Evolutionary conservation across 2,329 filamentous ascomycete genomes (phyloP).

Genomic region (Aaosphaeria arxii): DNA sequence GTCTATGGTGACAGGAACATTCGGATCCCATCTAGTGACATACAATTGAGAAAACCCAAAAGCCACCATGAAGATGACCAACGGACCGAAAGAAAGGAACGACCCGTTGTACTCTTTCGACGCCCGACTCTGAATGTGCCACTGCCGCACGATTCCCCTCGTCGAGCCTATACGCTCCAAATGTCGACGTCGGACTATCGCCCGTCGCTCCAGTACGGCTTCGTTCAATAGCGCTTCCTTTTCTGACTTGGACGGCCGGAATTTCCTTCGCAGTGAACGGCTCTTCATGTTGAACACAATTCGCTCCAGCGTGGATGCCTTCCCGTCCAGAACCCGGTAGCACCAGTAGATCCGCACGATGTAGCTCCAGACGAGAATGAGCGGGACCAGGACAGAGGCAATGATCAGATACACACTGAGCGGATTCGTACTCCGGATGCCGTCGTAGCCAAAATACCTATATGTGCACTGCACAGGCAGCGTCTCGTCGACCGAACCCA

Average conservation of each 20-base stretch:
- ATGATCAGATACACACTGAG: neutral
- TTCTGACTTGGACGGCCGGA: too few relatives aligned
- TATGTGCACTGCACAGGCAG: slow-evolving; percentile 6
- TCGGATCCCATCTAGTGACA: slow-evolving; percentile 3
- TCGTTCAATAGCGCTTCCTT: neutral
- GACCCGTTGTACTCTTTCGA: slow-evolving; percentile 7
- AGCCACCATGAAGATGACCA: slow-evolving; percentile 10
- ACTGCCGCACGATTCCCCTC: neutral
- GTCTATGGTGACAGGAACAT: slow-evolving; percentile 3
- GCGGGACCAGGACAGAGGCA: neutral
- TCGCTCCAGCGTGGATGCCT: neutral
- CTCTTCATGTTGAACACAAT: neutral
- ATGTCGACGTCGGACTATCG: neutral
- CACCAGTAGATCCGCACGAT: neutral
- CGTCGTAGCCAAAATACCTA: neutral
- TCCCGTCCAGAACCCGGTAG: neutral
- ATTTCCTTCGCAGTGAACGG: neutral
- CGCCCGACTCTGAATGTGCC: neutral
- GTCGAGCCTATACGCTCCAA: neutral
- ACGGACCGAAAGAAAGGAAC: slow-evolving; percentile 7
- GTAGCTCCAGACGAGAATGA: neutral
- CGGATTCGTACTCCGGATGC: neutral
- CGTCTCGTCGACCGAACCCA: neutral
- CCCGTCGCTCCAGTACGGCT: neutral
- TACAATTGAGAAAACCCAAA: slow-evolving; percentile 11